Base-by-base conservation (phyloP, 306 rosid genomes). In the Lathyrus oleraceus region DNA sequence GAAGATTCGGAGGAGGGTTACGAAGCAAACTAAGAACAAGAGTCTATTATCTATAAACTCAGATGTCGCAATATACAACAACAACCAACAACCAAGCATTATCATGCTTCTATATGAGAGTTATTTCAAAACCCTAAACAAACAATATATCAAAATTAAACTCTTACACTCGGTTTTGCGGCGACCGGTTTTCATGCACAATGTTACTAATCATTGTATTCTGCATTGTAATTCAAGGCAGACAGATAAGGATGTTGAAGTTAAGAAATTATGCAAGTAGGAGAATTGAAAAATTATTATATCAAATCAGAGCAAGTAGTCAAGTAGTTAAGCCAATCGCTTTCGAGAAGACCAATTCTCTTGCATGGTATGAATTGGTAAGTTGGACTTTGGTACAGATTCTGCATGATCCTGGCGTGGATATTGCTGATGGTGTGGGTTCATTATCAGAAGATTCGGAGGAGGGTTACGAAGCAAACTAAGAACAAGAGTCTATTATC, bases 401-500 rank as follows among this genome's bases (percentile, higher is more conserved):
- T 80, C 73, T 7, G 28, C 69, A 15, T 61, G 64, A 58, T 78
- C 83, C 27, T 1, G 92, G 78, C 23, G 79, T 72, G 2, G 78
- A 48, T 5, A 80, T 56, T 19, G 32, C 64, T 14, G 70, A 47
- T 17, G 79, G 73, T 10, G 53, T 39, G 8, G 95, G 90, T 36
- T 76, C 83, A 81, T 69, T 91, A 91, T 81, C 69, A 94, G 57
- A 77, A 94, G 95, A 75, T 64, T 74, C 12, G 92, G 92, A 75
- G 97, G 97, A 48, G 99, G 99, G 8, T 88, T 76, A 32, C 99
- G 95, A 35, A 94, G 99, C 85, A 94, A 77, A 51, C 81, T 81
- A 32, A 94, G 92, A 76, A 94, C 99, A 70, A 87, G 45, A 25
- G 82, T n/a, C n/a, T n/a, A n/a, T 51, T 30, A 30, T 5, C 44